Percentiles rank a stretch among this genome's conserved stretches.
These are phyloP conservation scores for Balansia obtecta DNA, from an alignment of 2,329 filamentous ascomycete genomes.

Conservation along the genomic window DNA sequence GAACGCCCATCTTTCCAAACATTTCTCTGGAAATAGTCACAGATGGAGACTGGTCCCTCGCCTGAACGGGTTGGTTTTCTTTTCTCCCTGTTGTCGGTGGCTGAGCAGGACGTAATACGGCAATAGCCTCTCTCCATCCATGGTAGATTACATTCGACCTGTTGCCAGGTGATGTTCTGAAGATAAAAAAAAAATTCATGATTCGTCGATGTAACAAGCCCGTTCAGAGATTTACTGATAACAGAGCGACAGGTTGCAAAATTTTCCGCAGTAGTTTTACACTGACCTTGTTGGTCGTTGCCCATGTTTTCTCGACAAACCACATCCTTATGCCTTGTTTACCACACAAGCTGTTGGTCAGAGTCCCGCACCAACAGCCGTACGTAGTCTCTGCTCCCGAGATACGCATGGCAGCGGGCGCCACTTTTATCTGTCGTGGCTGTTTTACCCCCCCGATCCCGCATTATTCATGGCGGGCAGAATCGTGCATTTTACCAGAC, in stretches of 20 bases:
- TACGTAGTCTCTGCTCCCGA: too few species aligned
- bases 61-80: not conserved
- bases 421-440: not conserved
- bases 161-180: not conserved
- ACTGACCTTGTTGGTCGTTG: too few species aligned
- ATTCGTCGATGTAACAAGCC: not conserved
- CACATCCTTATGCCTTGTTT: too few species aligned
- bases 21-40: not conserved
- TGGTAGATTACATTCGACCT: not conserved
- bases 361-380: too few species aligned
- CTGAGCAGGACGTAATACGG: not conserved
- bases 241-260: not conserved
- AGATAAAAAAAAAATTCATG: not conserved
- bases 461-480: too few species aligned
- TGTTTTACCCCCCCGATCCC: too few species aligned
- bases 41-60: slow-evolving; percentile 1
- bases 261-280: not conserved
- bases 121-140: not conserved
- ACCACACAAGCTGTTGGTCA: too few species aligned
- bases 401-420: too few species aligned
- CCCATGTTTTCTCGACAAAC: too few species aligned
- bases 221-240: not conserved
- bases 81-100: not conserved
- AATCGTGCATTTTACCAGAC: too few species aligned
- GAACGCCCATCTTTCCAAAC: slow-evolving; percentile 6